These are phyloP conservation scores for Cryptococcus hybrid DNA, from an alignment of 1,284 basidiomycete genomes.

Conservation along the genomic window DNA sequence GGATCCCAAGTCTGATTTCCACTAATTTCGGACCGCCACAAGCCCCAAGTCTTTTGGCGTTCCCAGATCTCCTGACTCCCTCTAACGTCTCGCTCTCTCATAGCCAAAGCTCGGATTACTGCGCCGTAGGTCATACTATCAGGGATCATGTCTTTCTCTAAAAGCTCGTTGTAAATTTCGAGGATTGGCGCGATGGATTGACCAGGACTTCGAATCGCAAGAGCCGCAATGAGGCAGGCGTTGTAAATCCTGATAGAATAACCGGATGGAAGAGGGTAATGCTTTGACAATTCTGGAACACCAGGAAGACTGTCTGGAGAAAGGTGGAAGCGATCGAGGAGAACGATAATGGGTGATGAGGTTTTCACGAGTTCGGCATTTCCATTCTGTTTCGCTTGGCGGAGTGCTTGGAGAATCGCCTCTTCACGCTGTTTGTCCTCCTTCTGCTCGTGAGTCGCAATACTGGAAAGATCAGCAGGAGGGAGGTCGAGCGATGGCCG, in stretches of 20 bases:
- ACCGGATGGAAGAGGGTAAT: constrained; percentile 29
- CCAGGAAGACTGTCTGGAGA: constrained; percentile 6
- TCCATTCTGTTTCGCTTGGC: neutral
- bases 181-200: constrained; percentile 63
- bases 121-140: constrained; percentile 66
- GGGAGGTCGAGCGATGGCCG: constrained; percentile 12
- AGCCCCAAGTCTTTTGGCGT: constrained; percentile 21
- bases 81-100: constrained; percentile 69
- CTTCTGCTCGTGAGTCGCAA: constrained; percentile 1
- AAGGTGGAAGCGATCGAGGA: constrained; percentile 10
- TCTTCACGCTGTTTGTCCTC: constrained; percentile 1
- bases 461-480: constrained; percentile 5
- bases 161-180: constrained; percentile 72
- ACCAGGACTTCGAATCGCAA: constrained; percentile 55
- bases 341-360: constrained; percentile 33
- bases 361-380: neutral
- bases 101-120: constrained; percentile 67
- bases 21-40: constrained; percentile 17
- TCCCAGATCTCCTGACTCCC: constrained; percentile 55
- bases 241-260: constrained; percentile 60
- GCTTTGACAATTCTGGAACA: constrained; percentile 17
- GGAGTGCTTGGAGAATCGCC: constrained; percentile 7
- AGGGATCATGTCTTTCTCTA: constrained; percentile 65
- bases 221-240: constrained; percentile 60
- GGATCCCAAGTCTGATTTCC: constrained; percentile 8